These are phyloP conservation scores for Incumbomyces delicatus DNA, from an alignment of 2,329 filamentous ascomycete species.

Conservation along the genomic window DNA sequence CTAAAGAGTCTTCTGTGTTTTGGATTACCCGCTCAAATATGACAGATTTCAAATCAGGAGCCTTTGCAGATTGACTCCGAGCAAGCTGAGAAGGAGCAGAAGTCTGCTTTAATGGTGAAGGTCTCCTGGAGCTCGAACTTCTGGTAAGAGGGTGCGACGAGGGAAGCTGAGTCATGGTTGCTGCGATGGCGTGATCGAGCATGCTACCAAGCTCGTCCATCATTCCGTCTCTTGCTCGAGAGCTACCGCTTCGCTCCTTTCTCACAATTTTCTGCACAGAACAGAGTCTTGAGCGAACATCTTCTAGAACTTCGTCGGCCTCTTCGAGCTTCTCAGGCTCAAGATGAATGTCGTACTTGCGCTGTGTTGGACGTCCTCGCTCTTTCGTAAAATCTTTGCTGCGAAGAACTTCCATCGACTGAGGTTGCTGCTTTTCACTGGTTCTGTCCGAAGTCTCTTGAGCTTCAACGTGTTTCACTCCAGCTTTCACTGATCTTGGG, in stretches of 20 bases:
- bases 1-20: background rate
- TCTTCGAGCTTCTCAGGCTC: background rate
- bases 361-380: background rate
- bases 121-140: conserved; percentile 2
- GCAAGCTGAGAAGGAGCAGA: conserved; percentile 6
- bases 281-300: conserved; percentile 14
- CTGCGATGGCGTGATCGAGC: conserved; percentile 20
- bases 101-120: conserved; percentile 3
- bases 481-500: no score
- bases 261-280: conserved; percentile 11
- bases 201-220: conserved; percentile 19
- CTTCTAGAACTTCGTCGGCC: conserved; percentile 9
- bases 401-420: no score
- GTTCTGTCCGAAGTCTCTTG: no score
- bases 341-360: background rate
- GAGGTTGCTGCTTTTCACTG: no score
- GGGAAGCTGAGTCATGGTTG: conserved; percentile 6
- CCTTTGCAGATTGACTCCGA: conserved; percentile 5
- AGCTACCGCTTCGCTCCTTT: conserved; percentile 3
- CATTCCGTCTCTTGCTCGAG: conserved; percentile 10
- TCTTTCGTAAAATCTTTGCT: background rate
- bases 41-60: conserved; percentile 1
- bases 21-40: no score
- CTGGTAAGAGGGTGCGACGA: conserved; percentile 5
- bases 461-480: no score